Base-by-base conservation (phyloP, 1,139 yeast species). In the Geotrichum candidum region DNA sequence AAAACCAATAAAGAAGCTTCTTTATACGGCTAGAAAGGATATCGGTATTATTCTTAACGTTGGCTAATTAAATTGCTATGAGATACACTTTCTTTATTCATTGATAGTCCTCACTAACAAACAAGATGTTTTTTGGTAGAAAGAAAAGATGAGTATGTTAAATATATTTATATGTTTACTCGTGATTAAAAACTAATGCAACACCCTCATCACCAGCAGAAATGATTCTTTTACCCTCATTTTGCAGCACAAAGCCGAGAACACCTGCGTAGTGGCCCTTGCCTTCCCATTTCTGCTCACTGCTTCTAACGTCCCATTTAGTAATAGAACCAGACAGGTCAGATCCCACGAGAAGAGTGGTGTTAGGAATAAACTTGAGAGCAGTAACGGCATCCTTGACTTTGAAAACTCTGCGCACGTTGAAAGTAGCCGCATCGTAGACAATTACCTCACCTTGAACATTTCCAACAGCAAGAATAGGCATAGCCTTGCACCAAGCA, bases 141-240 rank as follows among this genome's bases (percentile, higher is more conserved):
- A 41, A 18, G 18, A 18, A 18, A 18, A 18, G 18, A 41, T 11
- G 4, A 41, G n/a, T 13, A 41, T 5, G 13, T 4, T 41, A 13
- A 35, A 18, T 29, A 33, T 18, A 35, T 33, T 15, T 45, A 56
- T 50, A 23, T 4, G 51, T 25, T 55, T 54, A 33, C 48, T 66
- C 58, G 63, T 61, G 62, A 57, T 81, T 80, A 69, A 86, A 92
- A 7, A 94, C 83, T 68, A 94, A 79, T 7, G 96, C 85, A 46
- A 94, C 97, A 67, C 96, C 97, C 74, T 94, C 99, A 73, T 94
- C 99, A 65, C 98, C 98, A n/a, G 97, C 99, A 33, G 97, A 90
- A 52, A 91, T 82, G 58, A 95, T 72, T 71, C 87, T 85, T 62
- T 81, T 81, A 52, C 90, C 92, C 54, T 82, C 77, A n/a, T 84